Percentiles rank a stretch among this genome's conserved stretches.
These are phyloP conservation scores for Batkoa obscura DNA, from an alignment of 371 early-diverging fungal genomes.

Conservation along the genomic window DNA sequence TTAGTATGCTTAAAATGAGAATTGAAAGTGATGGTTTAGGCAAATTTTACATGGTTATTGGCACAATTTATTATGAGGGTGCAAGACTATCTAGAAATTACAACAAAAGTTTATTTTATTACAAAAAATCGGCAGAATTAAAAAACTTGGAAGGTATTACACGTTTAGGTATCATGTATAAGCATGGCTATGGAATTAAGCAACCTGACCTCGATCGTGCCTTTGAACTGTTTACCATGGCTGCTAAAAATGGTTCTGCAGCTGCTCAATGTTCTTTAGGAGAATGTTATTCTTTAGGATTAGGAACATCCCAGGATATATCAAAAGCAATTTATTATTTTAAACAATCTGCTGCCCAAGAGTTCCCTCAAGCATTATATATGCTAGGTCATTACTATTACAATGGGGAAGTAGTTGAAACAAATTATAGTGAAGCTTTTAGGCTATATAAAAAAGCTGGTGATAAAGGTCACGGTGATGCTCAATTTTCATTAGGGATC, in stretches of 20 bases:
- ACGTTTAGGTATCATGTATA: slow-evolving; percentile 14
- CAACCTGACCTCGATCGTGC: slow-evolving; percentile 39
- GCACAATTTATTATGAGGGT: neutral
- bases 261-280: slow-evolving; percentile 57
- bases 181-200: slow-evolving; percentile 50
- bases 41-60: neutral
- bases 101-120: slow-evolving; percentile 16
- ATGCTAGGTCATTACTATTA: slow-evolving; percentile 67
- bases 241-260: slow-evolving; percentile 24
- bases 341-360: slow-evolving; percentile 29
- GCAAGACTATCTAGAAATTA: neutral
- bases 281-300: slow-evolving; percentile 59
- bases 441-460: slow-evolving; percentile 42
- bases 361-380: slow-evolving; percentile 46
- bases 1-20: neutral
- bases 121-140: slow-evolving; percentile 19
- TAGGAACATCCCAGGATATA: slow-evolving; percentile 41
- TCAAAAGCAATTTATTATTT: slow-evolving; percentile 30
- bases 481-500: slow-evolving; percentile 59
- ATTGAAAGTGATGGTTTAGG: neutral
- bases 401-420: slow-evolving; percentile 45
- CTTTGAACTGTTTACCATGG: slow-evolving; percentile 22
- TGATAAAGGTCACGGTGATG: slow-evolving; percentile 31
- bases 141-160: slow-evolving; percentile 24
- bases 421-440: slow-evolving; percentile 29